Evolutionary conservation across 1,139 yeast genomes (phyloP), one percentile per base, ranked within the genome.

Genomic region (Diutina neorugosa): DNA sequence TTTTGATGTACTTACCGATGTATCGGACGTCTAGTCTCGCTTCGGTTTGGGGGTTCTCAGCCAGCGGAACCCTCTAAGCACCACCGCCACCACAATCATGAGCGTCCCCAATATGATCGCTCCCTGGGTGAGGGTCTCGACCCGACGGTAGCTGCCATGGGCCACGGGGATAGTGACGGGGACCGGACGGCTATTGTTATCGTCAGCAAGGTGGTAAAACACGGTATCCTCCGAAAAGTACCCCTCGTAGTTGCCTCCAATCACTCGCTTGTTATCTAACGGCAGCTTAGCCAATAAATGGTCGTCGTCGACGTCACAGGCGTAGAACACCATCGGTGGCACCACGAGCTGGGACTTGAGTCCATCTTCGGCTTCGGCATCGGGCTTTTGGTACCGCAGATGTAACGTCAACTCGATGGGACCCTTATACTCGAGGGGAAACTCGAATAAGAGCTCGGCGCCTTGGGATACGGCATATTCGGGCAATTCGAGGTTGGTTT

Each of bases 211-310:
- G 55, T 72, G 76, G 57, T 71, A 74, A 55, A 72, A 74, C 2
- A 71, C 74, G 0, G 78, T 71, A 55, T 73, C 68, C 19, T 70
- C 64, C 12, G 77, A 71, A 59, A 74, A 74, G 54, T 66, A 71
- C 18, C 62, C 59, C 56, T 71, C 73, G 57, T 65, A 73, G 48
- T 64, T 65, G 18, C 73, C 75, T 1, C 77, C 77, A 18, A 68
- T 57, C 14, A 51, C 55, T 40, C 54, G 57, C 49, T 55, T 65
- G 55, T 65, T 66, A 54, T 70, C 70, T 55, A 74, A 74, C 1
- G 79, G 78, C 19, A 73, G 71, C 37, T 65, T 63, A 8, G 56
- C 60, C 27, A 74, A 60, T 5, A 69, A 59, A 25, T 63, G 57
- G 1, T 62, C 65, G 40, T 69, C 73, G 18, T 60, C 51, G 31